Percentiles rank a stretch among this genome's conserved stretches.
Evolutionary conservation across 140 eudicot genomes (phyloP).

Genomic region (Ambrosia hybrid): DNA sequence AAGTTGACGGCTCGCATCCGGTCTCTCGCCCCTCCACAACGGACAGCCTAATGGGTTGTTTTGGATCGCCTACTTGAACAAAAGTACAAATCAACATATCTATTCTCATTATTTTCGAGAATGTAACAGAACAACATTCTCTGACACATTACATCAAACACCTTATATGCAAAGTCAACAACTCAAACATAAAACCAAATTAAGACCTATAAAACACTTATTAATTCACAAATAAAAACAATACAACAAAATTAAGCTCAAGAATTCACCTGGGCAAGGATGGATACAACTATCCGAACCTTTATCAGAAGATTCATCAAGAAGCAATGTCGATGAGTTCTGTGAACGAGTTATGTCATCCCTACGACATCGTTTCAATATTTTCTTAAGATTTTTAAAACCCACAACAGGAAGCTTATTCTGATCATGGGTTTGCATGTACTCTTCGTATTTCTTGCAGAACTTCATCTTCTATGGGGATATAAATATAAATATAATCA

Average conservation of each 20-base stretch:
- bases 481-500: neutral
- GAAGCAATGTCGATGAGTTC: neutral
- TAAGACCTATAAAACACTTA: neutral
- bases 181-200: neutral
- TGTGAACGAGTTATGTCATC: conserved; percentile 13
- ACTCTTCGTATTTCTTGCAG: conserved; percentile 82
- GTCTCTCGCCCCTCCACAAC: no score
- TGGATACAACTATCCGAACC: neutral
- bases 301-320: conserved; percentile 12
- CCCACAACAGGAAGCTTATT: conserved; percentile 72
- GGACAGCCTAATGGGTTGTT: no score
- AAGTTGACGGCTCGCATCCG: no score
- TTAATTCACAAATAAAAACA: neutral
- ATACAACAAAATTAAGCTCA: neutral
- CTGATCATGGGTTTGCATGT: conserved; percentile 63
- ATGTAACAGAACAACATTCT: neutral
- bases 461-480: conserved; percentile 56
- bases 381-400: conserved; percentile 76
- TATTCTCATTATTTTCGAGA: no score
- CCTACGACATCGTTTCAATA: conserved; percentile 65
- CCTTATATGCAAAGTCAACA: neutral
- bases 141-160: conserved; percentile 24
- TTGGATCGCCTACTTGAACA: no score
- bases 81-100: no score
- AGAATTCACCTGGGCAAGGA: conserved; percentile 17